These are phyloP conservation scores for Uronychia setigera DNA, from an alignment of 73 alveolate species.

Conservation along the genomic window DNA sequence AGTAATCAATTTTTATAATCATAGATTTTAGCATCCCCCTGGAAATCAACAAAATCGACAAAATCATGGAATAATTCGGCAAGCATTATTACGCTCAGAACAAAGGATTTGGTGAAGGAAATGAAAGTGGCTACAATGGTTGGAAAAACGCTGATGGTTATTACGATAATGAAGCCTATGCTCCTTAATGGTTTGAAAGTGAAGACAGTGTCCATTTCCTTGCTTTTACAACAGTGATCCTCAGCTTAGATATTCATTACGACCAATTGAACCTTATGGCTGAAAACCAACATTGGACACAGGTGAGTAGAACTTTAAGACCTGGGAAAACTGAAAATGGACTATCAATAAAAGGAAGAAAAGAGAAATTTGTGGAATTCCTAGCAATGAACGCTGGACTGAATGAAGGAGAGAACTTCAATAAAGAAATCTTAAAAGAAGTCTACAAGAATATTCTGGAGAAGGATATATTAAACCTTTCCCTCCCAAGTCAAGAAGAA, in stretches of 20 bases:
- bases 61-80: neutral
- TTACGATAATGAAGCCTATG: neutral
- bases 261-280: neutral
- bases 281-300: neutral
- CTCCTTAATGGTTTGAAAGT: neutral
- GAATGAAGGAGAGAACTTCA: slow-evolving; percentile 1
- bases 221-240: neutral
- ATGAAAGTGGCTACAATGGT: neutral
- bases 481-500: neutral
- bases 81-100: neutral
- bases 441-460: neutral
- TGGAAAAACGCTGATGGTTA: neutral
- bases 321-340: neutral
- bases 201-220: neutral
- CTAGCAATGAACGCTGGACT: neutral
- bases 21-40: neutral
- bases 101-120: neutral
- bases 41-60: neutral
- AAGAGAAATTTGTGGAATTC: neutral
- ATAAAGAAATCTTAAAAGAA: neutral
- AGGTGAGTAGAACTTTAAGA: too few species aligned
- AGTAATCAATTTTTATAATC: neutral
- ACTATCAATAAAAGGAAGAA: neutral
- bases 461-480: neutral
- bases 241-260: neutral